phyloP scores from a whole-genome alignment of 2,329 filamentous ascomycete species.

The Orbilia ellipsospora region DNA sequence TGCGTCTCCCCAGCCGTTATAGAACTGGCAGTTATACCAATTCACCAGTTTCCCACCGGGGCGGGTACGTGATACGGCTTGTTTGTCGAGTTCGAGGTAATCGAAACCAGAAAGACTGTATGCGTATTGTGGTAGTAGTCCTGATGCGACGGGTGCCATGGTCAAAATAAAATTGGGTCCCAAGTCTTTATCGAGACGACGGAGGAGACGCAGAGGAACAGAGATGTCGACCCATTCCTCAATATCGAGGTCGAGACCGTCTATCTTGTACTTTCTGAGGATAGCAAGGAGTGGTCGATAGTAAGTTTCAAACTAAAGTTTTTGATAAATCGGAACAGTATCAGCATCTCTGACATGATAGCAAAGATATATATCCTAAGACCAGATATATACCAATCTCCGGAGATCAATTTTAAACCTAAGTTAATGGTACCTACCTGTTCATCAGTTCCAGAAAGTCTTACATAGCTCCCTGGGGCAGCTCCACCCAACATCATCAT shows the following conservation, averaged over 20 bases:
- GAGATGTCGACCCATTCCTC: constrained; percentile 65
- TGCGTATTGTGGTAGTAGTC: constrained; percentile 61
- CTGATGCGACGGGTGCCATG: constrained; percentile 67
- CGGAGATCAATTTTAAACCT: neutral
- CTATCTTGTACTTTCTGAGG: constrained; percentile 62
- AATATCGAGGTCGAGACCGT: constrained; percentile 65
- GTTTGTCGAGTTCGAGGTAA: constrained; percentile 65
- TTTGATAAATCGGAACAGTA: neutral
- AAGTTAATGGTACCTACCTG: constrained; percentile 13
- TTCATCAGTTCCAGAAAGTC: constrained; percentile 59
- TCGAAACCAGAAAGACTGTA: constrained; percentile 65
- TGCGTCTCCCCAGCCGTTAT: constrained; percentile 68
- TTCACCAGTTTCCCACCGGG: constrained; percentile 61
- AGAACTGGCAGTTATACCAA: constrained; percentile 69
- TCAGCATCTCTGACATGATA: neutral
- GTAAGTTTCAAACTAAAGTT: constrained; percentile 65
- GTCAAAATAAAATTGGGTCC: constrained; percentile 66
- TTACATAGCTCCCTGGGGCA: constrained; percentile 66
- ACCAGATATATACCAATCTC: neutral
- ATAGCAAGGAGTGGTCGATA: constrained; percentile 65
- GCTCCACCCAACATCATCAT: constrained; percentile 69
- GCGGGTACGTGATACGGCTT: constrained; percentile 36
- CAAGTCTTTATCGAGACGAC: constrained; percentile 62
- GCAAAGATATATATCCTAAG: no score
- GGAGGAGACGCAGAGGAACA: constrained; percentile 58